Percentiles rank a stretch among this genome's conserved stretches.
Evolutionary conservation across 31 red algal genomes (phyloP).

Genomic region (Asparagopsis taxiformis): DNA sequence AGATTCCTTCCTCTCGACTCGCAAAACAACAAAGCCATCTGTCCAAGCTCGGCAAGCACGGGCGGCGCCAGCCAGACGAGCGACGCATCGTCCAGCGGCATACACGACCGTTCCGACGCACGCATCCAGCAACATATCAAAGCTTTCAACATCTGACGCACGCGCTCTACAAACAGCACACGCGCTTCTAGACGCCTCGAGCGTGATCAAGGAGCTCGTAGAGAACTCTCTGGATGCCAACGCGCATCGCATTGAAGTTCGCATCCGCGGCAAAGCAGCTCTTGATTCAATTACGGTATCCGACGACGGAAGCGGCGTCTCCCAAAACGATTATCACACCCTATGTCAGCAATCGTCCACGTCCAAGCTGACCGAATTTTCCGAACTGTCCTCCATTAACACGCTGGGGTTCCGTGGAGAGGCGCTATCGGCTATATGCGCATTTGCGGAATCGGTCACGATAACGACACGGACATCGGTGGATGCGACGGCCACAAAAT

Average conservation of each 20-base stretch:
- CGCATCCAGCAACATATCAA: too few relatives aligned
- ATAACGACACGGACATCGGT: too few relatives aligned
- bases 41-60: too few relatives aligned
- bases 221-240: slow-evolving; percentile 89
- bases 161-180: slow-evolving; percentile 48
- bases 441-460: slow-evolving; percentile 34
- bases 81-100: too few relatives aligned
- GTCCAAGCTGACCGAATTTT: slow-evolving; percentile 59
- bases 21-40: too few relatives aligned
- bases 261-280: slow-evolving; percentile 63
- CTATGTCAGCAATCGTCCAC: slow-evolving; percentile 67
- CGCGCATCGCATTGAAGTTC: slow-evolving; percentile 73
- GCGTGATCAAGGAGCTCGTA: slow-evolving; percentile 88
- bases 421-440: slow-evolving; percentile 79
- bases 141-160: too few relatives aligned
- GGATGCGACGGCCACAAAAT: slow-evolving; percentile 14
- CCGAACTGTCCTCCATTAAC: slow-evolving; percentile 34
- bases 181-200: slow-evolving; percentile 50
- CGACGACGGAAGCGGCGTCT: slow-evolving; percentile 84
- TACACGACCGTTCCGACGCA: too few relatives aligned
- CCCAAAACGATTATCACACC: slow-evolving; percentile 23
- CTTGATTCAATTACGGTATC: slow-evolving; percentile 67
- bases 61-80: too few relatives aligned
- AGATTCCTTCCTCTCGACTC: too few relatives aligned
- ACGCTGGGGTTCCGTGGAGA: slow-evolving; percentile 93